A percentile compares a stretch with the other conserved stretches of the same genome.
Conservation (phyloP, 2,329 filamentous ascomycete species). For the Talaromyces sp. region DNA sequence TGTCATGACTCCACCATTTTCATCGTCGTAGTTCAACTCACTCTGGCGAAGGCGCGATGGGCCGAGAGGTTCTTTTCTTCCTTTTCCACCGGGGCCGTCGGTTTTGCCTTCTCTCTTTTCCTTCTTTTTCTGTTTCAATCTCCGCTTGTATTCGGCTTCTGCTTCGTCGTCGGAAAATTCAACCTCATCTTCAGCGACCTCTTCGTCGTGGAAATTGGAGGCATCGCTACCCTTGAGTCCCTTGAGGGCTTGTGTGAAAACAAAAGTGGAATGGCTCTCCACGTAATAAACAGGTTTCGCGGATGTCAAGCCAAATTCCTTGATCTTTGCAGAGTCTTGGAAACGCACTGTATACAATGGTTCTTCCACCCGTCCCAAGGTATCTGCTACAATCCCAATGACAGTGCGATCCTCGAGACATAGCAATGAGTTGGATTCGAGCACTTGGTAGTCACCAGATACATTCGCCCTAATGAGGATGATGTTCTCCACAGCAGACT, state of each 20-base stretch:
- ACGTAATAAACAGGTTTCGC: slow-evolving; percentile 76
- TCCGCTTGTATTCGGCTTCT: slow-evolving; percentile 74
- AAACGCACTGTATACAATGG: slow-evolving; percentile 84
- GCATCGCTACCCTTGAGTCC: slow-evolving; percentile 84
- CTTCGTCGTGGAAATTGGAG: slow-evolving; percentile 91
- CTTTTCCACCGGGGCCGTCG: slow-evolving; percentile 30
- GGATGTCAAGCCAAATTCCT: slow-evolving; percentile 59
- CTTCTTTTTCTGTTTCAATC: slow-evolving; percentile 61
- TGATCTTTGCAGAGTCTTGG: slow-evolving; percentile 61
- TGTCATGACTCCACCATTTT: slow-evolving; percentile 48
- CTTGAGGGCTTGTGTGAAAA: slow-evolving; percentile 80
- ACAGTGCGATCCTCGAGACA: slow-evolving; percentile 71
- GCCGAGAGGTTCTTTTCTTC: slow-evolving; percentile 29
- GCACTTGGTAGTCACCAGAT: slow-evolving; percentile 75
- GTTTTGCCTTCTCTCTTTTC: slow-evolving; percentile 46
- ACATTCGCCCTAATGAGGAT: slow-evolving; percentile 73
- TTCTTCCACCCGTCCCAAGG: slow-evolving; percentile 77
- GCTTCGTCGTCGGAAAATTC: slow-evolving; percentile 97
- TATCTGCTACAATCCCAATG: slow-evolving; percentile 77
- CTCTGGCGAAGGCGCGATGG: slow-evolving; percentile 35
- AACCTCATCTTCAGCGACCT: slow-evolving; percentile 76
- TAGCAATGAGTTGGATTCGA: slow-evolving; percentile 78
- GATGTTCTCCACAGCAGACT: slow-evolving; percentile 72
- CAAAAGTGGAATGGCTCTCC: slow-evolving; percentile 69
- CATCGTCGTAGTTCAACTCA: slow-evolving; percentile 63